Conservation (phyloP, 139 green algal species). For the Penium margaritaceum region DNA sequence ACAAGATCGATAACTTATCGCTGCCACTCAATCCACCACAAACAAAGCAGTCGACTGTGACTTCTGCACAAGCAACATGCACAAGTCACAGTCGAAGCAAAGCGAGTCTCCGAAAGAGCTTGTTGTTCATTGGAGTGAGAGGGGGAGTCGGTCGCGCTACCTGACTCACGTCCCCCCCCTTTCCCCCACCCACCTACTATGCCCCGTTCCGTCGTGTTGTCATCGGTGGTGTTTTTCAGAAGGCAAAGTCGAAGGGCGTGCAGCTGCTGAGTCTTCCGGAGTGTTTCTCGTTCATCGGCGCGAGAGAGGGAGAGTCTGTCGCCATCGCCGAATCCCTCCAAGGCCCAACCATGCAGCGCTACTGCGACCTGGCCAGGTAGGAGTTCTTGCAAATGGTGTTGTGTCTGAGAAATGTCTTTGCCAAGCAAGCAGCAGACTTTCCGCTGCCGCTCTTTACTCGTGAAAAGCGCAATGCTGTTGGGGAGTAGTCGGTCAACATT, state of each 20-base stretch:
- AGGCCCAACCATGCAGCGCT: constrained; percentile 63
- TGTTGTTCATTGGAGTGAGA: background rate
- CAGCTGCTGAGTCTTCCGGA: constrained; percentile 88
- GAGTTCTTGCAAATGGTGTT: constrained; percentile 26
- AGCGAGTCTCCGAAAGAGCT: background rate
- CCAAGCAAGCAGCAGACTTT: too few species aligned
- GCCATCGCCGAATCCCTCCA: constrained; percentile 65
- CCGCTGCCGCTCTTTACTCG: too few species aligned
- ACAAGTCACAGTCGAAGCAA: background rate
- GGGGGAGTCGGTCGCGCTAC: background rate
- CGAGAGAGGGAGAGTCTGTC: constrained; percentile 56
- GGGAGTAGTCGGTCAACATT: too few species aligned
- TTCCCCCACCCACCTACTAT: too few species aligned
- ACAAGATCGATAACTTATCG: too few species aligned
- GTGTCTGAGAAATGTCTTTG: constrained; percentile 31
- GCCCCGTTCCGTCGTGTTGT: too few species aligned
- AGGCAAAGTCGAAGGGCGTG: constrained; percentile 44
- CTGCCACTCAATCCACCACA: too few species aligned
- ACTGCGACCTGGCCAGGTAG: constrained; percentile 63
- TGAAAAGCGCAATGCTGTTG: too few species aligned
- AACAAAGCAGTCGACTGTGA: too few species aligned
- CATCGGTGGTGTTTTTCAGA: background rate
- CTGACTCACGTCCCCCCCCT: too few species aligned
- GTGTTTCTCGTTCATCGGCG: constrained; percentile 83
- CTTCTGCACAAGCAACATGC: too few species aligned